Evolutionary conservation across 1,139 yeast species (phyloP), one percentile per base, ranked within the genome.

Genomic region (Tardiomyces blankii): DNA sequence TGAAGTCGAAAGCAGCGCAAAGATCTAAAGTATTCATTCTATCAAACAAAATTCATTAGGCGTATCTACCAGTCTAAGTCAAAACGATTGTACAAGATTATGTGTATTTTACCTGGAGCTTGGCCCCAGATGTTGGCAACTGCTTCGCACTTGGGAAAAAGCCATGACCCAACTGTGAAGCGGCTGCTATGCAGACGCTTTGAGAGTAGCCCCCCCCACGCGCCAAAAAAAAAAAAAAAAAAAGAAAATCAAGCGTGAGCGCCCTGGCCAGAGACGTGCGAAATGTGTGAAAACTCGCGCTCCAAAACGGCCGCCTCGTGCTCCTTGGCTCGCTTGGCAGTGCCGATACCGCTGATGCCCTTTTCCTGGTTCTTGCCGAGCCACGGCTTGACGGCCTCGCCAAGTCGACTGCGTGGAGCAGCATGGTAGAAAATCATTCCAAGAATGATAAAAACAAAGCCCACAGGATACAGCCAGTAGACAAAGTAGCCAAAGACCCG

Each of bases 351-450:
- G 28, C 53, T 60, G 28, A 69, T 60, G 14, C 73, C 74, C 7
- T 48, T 52, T 35, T 60, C 60, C 48, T 69, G 71, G 54, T 66
- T 51, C 38, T 58, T 57, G 13, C 72, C 71, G n/a, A 69, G 63
- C 74, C 74, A 69, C 4, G 74, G 74, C 55, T 69, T 69, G 47
- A 57, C 49, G 21, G 71, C 60, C 51, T 69, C 74, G 27, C 72
- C 73, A 13, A 56, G 54, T 14, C 42, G 45, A 21, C 61, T 58
- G 50, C 57, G 56, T 23, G 68, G 66, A 9, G 68, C 59, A 18
- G 64, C 55, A 52, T 69, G 64, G 59, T 69, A 69, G 45, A 67
- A 49, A 16, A 68, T 51, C 57, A 69, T 65, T 18, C 74, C 74
- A 11, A 64, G 42, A 18, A 69, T 61, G 5, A 70, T 66, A 46